Evolutionary conservation across 1,284 basidiomycete genomes (phyloP), one percentile per base, ranked within the genome.

Genomic region (Cutaneotrichosporon curvatum): DNA sequence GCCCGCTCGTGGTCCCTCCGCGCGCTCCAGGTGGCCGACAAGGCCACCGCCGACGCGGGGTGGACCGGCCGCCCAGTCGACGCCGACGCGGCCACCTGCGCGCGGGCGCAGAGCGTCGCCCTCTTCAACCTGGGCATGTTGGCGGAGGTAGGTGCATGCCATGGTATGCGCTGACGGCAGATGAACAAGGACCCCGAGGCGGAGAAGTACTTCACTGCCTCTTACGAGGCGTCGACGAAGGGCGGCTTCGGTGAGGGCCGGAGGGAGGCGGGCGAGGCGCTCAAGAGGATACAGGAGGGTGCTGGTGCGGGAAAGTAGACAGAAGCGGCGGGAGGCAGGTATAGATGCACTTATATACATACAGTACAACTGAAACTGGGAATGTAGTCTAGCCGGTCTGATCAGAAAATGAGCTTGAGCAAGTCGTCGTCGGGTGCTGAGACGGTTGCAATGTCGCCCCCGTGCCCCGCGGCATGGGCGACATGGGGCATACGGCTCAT

Each of bases 81-180:
- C 37, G 37, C 54, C 30, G 55, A 57, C 23, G 43, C 44, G 14
- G 53, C 55, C 15, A 43, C 62, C 6, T 72, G 71, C 45, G 51
- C 54, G 8, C 51, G 60, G 11, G 69, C 71, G 2, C 55, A 47
- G 35, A 59, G 56, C 19, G 67, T 69, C 0, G 67, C 59, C 6
- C 50, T 65, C 36, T 67, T 63, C 48, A 71, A 72, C 47, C 43
- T 72, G 35, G 71, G 71, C 15, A 65, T 68, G 64, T 50, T 71
- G 11, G 59, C 62, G 9, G 71, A 72, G 61, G 68, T 72, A 31
- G 48, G 67, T 57, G 8, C 19, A 19, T 20, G 22, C 7, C 25
- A 28, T 28, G 12, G 25, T 28, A 12, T 7, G 12, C 12, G 12
- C 25, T 28, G 25, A 28, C 25, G 7, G 12, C 25, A 28, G 25